phyloP scores from a whole-genome alignment of 176 grass and related monocot genomes.

The Canna indica region DNA sequence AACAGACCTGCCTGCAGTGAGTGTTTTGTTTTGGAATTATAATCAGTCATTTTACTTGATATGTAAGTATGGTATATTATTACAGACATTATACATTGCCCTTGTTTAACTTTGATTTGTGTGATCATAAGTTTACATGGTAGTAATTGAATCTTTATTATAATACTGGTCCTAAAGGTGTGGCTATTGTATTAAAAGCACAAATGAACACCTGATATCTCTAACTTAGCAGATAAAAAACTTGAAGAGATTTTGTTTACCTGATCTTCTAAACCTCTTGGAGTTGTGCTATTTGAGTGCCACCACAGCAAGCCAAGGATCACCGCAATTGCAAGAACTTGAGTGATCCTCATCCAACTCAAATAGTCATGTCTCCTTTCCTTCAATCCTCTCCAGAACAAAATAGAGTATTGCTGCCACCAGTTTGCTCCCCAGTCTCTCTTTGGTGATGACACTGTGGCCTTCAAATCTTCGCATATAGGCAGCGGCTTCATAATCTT shows the following conservation, averaged over 20 bases:
- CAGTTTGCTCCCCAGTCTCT: conserved; percentile 87
- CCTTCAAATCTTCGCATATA: conserved; percentile 53
- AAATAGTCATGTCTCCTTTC: conserved; percentile 90
- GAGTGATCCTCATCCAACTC: conserved; percentile 98
- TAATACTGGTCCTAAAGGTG: not conserved
- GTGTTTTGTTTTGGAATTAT: not conserved
- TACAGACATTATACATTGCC: not conserved
- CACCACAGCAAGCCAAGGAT: conserved; percentile 96
- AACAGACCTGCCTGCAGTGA: conserved; percentile 69
- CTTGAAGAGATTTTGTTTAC: conserved; percentile 13
- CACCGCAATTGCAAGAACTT: conserved; percentile 77
- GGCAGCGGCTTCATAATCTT: conserved; percentile 44
- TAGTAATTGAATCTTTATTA: too few species aligned
- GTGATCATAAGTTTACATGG: too few species aligned
- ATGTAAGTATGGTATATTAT: not conserved
- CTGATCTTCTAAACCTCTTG: conserved; percentile 76
- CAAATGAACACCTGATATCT: not conserved
- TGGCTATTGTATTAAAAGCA: not conserved
- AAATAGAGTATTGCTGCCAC: conserved; percentile 79
- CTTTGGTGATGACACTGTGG: conserved; percentile 38
- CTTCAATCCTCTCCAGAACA: conserved; percentile 85
- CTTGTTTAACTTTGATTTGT: too few species aligned
- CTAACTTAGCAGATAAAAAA: not conserved
- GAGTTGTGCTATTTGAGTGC: conserved; percentile 44
- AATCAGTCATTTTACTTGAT: not conserved